Evolutionary conservation across 1,284 basidiomycete genomes (phyloP).

Genomic region (Ceratobasidium sp.): DNA sequence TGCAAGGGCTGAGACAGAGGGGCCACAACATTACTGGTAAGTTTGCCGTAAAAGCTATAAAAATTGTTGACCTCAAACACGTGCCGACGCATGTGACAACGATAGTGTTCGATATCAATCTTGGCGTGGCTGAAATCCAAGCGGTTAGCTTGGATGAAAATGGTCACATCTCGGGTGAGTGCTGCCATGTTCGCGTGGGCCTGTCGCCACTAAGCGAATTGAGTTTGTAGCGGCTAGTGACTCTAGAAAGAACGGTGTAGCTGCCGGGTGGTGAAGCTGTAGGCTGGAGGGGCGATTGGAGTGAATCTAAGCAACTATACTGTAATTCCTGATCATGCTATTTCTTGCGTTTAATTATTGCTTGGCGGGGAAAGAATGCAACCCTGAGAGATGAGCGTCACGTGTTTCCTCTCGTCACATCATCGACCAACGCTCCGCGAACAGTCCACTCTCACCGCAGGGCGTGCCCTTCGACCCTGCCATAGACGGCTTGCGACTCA

Average conservation of each 20-base stretch:
- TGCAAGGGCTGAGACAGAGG: conserved; percentile 63
- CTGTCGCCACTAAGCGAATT: neutral
- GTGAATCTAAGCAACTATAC: neutral
- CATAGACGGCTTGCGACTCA: neutral
- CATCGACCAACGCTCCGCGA: conserved; percentile 8
- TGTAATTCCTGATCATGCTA: neutral
- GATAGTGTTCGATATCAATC: conserved; percentile 60
- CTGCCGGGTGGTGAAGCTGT: conserved; percentile 69
- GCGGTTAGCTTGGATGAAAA: conserved; percentile 63
- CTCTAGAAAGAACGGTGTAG: conserved; percentile 82
- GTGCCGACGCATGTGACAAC: conserved; percentile 19
- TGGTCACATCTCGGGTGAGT: conserved; percentile 65
- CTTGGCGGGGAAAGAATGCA: neutral
- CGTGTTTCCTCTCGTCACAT: conserved; percentile 26
- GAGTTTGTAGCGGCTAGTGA: conserved; percentile 71
- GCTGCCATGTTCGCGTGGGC: neutral
- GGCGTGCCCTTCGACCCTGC: neutral
- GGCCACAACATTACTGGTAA: conserved; percentile 78
- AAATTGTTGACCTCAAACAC: neutral
- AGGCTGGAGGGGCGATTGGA: neutral
- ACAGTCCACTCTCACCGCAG: conserved; percentile 5
- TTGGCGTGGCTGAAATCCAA: conserved; percentile 75
- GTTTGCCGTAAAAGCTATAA: conserved; percentile 45
- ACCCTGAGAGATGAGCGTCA: conserved; percentile 24
- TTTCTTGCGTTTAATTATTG: neutral